Conservation (phyloP, 495 filamentous ascomycete genomes). For the Aspergillus cavernicola region DNA sequence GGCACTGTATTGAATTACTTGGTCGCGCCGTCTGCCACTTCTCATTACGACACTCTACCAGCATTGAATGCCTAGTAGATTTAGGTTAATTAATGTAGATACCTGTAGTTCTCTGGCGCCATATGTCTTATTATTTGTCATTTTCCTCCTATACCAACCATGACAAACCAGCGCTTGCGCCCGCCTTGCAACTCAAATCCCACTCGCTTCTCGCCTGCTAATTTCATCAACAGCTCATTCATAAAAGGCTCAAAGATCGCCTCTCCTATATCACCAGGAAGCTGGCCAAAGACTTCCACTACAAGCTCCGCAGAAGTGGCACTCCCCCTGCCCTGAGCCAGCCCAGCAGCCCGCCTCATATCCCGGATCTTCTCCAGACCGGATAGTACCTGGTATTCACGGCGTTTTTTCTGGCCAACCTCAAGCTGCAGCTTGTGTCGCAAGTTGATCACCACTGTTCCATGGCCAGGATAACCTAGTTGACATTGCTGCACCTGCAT, state of each 20-base stretch:
- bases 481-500: background rate
- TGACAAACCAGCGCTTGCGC: background rate
- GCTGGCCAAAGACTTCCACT: background rate
- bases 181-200: background rate
- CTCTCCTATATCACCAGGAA: background rate
- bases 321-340: background rate
- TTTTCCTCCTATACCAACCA: no score
- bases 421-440: background rate
- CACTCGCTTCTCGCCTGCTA: background rate
- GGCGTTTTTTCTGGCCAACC: background rate
- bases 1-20: no score
- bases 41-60: no score
- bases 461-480: slow-evolving; percentile 10
- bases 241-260: background rate
- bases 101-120: no score
- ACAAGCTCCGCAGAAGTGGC: background rate
- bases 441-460: background rate
- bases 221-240: background rate
- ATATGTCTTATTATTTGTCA: no score
- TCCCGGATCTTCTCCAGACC: background rate
- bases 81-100: no score
- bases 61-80: no score
- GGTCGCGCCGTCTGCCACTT: no score
- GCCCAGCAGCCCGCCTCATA: background rate
- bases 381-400: background rate